Base-by-base conservation (phyloP, 768 basidiomycete genomes). In the Lactifluus pinguis region DNA sequence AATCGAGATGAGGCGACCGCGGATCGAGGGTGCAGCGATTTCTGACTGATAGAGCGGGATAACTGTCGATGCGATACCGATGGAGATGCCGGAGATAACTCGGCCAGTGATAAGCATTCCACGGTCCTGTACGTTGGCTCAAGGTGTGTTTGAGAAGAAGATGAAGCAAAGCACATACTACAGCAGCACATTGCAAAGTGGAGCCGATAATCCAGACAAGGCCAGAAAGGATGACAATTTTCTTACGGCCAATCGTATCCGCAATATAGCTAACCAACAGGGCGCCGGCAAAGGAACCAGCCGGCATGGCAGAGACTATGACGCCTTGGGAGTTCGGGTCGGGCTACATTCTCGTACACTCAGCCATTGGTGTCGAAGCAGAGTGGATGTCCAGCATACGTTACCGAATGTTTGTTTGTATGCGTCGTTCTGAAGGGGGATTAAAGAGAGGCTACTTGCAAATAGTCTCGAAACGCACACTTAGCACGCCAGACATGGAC, bases 281-380 rank as follows among this genome's bases (percentile, higher is more conserved):
- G 4, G 87, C 79, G 19, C 87, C 87, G 36, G 83, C 59, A 52
- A 89, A 76, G 21, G 86, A 87, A 45, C 84, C 87, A 3, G 85
- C 86, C 17, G 87, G 87, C 86, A 89, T 89, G 44, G 86, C 72
- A 3, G 87, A 87, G n/a, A 86, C 83, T 49, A 89, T 89, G 17
- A 79, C 87, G 36, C 87, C 87, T 74, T 87, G 86, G 7, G 76
- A 80, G 56, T 74, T 77, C 6, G 82, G 75, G 21, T 70, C 68
- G 5, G 85, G 86, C 75, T 76, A 21, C 19, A 49, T 42, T 2
- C 21, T 13, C 7, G 11, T 25, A 29, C 45, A 0, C 19, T 59
- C 55, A 66, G 44, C 17, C 13, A 11, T 39, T n/a, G 32, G 10
- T 32, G 38, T 36, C 7, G 34, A 17, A 30, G 13, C 21, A 32